phyloP scores from a whole-genome alignment of 352 stramenopile species.

The Globisporangium recalcitrans region DNA sequence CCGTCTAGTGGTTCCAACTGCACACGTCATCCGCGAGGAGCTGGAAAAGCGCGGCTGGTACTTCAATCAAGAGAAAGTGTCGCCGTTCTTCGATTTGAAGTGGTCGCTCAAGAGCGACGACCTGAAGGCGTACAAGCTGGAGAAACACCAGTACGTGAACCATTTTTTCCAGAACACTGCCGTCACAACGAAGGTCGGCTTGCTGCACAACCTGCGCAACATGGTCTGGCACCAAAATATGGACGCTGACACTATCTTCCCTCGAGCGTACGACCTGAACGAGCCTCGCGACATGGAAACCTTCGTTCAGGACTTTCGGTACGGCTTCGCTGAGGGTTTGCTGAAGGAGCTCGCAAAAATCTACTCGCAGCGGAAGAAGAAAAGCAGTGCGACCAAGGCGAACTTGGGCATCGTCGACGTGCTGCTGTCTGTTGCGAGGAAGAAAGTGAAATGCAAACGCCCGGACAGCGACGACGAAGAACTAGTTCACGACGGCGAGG shows the following conservation, averaged over 20 bases:
- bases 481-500: neutral
- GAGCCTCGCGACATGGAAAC: conserved; percentile 72
- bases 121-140: conserved; percentile 66
- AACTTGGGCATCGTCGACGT: conserved; percentile 63
- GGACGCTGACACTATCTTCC: conserved; percentile 82
- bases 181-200: conserved; percentile 89
- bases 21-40: conserved; percentile 71
- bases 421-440: conserved; percentile 41
- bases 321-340: conserved; percentile 71
- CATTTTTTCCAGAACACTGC: conserved; percentile 90
- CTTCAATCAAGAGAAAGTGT: conserved; percentile 78
- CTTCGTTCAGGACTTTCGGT: conserved; percentile 91
- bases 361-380: conserved; percentile 20
- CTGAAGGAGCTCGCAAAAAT: conserved; percentile 61
- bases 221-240: conserved; percentile 79
- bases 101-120: conserved; percentile 90
- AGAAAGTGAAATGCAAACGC: conserved; percentile 52
- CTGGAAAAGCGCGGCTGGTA: conserved; percentile 87
- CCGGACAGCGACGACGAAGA: conserved; percentile 12
- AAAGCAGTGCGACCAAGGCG: conserved; percentile 17
- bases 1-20: neutral
- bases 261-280: conserved; percentile 88
- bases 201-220: conserved; percentile 80
- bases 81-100: conserved; percentile 89
- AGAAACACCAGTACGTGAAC: conserved; percentile 87